Evolutionary conservation across 2,329 filamentous ascomycete species (phyloP), one percentile per base, ranked within the genome.

Genomic region (Scedosporium apiospermum): DNA sequence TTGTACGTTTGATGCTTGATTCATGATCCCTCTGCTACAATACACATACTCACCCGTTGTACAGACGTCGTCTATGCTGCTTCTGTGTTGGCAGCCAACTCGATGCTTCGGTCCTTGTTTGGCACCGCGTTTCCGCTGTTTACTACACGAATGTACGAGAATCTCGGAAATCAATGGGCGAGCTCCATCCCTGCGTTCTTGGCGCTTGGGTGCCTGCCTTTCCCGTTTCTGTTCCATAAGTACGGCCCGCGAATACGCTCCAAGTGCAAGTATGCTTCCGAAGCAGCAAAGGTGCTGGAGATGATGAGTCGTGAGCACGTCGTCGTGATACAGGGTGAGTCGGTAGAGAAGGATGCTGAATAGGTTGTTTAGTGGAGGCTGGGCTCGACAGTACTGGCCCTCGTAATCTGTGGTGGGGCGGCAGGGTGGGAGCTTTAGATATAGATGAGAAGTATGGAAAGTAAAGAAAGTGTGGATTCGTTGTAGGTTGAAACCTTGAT

Each of bases 1-100:
- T 30, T 30, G 27, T 30, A 30, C 27, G 27, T 30, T 30, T 30
- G 3, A 16, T 58, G 5, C 55, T 96, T 63, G 85, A 30, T 30
- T 30, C 10, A 14, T 59, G 7, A 16, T n/a, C 2, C 23, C n/a
- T 30, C 12, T 34, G 2, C 23, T 10, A 18, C 26, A 34, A 30
- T 34, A 21, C 34, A 53, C 42, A 27, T 14, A 30, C 34, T 18
- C 38, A 60, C 27, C 34, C 42, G 88, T 90, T 67, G 89, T 72
- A 88, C 88, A 23, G 92, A 93, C 74, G 88, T 88, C 62, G 74
- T 84, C 27, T 91, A 89, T 71, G 88, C 89, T 26, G 89, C 89
- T 53, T 86, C 82, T 64, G 91, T 91, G 3, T 80, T 96, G 73
- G 91, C 92, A 10, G 91, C 91, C 55, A 95, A 96, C 70, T 88